A percentile compares a stretch with the other conserved stretches of the same genome.
These are phyloP conservation scores for Fusarium goolgardi DNA, from an alignment of 2,329 filamentous ascomycete genomes.

Conservation along the genomic window DNA sequence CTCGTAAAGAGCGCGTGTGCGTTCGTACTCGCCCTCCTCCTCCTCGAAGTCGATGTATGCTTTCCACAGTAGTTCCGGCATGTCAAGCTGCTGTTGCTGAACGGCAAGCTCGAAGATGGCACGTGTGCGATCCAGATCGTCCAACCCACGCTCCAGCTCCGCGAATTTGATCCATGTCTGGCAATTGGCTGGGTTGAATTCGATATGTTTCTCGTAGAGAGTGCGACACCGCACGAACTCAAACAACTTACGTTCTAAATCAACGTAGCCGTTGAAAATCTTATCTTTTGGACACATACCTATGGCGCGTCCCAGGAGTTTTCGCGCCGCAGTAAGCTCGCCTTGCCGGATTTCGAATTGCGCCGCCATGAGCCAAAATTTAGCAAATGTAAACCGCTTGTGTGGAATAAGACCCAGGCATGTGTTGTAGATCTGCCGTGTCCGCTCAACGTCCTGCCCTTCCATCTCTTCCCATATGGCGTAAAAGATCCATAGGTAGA, in stretches of 20 bases:
- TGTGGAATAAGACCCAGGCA: constrained; percentile 91
- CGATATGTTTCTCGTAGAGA: constrained; percentile 92
- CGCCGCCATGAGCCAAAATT: constrained; percentile 93
- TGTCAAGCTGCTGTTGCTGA: constrained; percentile 84
- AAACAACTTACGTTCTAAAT: constrained; percentile 91
- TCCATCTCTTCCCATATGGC: constrained; percentile 94
- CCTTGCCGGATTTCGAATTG: constrained; percentile 93
- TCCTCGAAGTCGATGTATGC: constrained; percentile 99
- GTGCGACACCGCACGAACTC: constrained; percentile 93
- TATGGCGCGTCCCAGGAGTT: constrained; percentile 88
- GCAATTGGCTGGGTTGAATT: constrained; percentile 90
- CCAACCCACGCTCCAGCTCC: constrained; percentile 89
- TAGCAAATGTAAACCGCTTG: constrained; percentile 97
- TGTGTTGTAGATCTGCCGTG: constrained; percentile 90
- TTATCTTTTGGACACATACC: constrained; percentile 97
- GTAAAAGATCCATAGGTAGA: constrained; percentile 98
- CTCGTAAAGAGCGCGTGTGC: constrained; percentile 86
- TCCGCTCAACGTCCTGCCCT: constrained; percentile 79
- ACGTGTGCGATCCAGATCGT: constrained; percentile 87
- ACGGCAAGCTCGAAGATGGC: constrained; percentile 95
- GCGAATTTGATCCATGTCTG: constrained; percentile 98
- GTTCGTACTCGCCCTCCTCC: constrained; percentile 90
- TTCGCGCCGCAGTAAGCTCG: constrained; percentile 82
- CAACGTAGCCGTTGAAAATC: constrained; percentile 92
- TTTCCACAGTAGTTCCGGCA: constrained; percentile 98